A percentile compares a stretch with the other conserved stretches of the same genome.
Conservation (phyloP, 2,329 filamentous ascomycete genomes). For the Calonectria naviculata region DNA sequence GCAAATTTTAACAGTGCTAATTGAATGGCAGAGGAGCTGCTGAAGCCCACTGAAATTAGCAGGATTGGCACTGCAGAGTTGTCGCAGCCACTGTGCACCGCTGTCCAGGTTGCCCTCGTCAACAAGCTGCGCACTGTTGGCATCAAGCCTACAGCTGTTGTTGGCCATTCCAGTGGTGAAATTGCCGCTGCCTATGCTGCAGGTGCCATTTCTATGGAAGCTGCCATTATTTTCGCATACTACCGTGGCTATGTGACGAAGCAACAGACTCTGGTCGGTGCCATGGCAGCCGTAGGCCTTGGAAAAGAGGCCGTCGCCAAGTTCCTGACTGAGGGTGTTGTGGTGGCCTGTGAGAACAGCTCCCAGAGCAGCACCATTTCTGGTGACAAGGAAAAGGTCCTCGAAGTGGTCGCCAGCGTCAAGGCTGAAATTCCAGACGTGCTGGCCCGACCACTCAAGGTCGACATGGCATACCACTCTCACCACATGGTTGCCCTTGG, state of each 20-base stretch:
- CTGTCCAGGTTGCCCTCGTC: constrained; percentile 58
- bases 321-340: constrained; percentile 39
- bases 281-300: constrained; percentile 54
- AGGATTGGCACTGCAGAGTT: constrained; percentile 3
- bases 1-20: not conserved
- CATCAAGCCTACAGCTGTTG: constrained; percentile 49
- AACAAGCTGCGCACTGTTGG: constrained; percentile 54
- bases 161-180: constrained; percentile 60
- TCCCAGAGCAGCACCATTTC: constrained; percentile 44
- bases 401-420: constrained; percentile 40
- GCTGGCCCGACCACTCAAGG: constrained; percentile 46
- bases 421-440: constrained; percentile 42
- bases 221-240: constrained; percentile 5
- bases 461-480: constrained; percentile 57
- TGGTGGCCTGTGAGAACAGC: constrained; percentile 53
- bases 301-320: constrained; percentile 41
- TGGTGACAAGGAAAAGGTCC: constrained; percentile 30
- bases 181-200: constrained; percentile 55
- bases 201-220: not conserved
- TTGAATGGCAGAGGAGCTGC: not conserved
- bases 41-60: not conserved
- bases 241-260: constrained; percentile 6
- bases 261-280: constrained; percentile 31
- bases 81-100: constrained; percentile 45
- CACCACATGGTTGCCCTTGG: constrained; percentile 46